Percentiles rank a stretch among this genome's conserved stretches.
Conservation (phyloP, 2,329 filamentous ascomycete genomes). For the Clonostachys solani region DNA sequence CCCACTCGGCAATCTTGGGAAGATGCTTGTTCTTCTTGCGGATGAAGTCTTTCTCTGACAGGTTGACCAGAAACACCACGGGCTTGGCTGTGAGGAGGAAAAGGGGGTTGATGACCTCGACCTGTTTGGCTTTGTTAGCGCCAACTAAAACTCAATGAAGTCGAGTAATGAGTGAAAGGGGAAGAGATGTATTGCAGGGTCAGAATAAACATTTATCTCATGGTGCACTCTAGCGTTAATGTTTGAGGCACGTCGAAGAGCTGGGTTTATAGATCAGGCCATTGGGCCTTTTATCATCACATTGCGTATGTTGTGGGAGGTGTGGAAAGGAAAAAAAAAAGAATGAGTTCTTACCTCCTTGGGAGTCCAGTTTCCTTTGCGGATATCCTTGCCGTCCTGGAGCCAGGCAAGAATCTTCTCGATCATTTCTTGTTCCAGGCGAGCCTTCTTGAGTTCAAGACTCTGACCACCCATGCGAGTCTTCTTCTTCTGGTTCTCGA, state of each 20-base stretch:
- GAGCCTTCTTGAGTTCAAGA: conserved; percentile 96
- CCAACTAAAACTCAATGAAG: conserved; percentile 1
- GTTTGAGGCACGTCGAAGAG: conserved; percentile 90
- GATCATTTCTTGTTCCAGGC: conserved; percentile 88
- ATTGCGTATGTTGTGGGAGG: conserved; percentile 24
- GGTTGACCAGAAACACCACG: conserved; percentile 93
- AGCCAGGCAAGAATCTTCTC: conserved; percentile 84
- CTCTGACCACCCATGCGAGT: conserved; percentile 91
- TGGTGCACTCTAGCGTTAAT: conserved; percentile 69
- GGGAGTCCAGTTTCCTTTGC: conserved; percentile 81
- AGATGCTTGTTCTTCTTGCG: conserved; percentile 99
- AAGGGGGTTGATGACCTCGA: conserved; percentile 96
- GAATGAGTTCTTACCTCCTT: conserved; percentile 76
- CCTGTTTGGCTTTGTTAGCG: conserved; percentile 46
- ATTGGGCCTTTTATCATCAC: conserved; percentile 98
- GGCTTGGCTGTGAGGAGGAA: conserved; percentile 95
- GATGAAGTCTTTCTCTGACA: conserved; percentile 95
- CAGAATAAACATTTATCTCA: conserved; percentile 84
- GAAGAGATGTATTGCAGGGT: conserved; percentile 25
- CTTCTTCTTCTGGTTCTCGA: conserved; percentile 90
- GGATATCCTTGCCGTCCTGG: conserved; percentile 86
- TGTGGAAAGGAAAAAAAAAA: conserved; percentile 10
- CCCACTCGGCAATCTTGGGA: conserved; percentile 88
- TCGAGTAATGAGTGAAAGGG: background rate
- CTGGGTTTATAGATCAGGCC: conserved; percentile 97